Base-by-base conservation (phyloP, 495 filamentous ascomycete genomes). In the Neurospora sp. region DNA sequence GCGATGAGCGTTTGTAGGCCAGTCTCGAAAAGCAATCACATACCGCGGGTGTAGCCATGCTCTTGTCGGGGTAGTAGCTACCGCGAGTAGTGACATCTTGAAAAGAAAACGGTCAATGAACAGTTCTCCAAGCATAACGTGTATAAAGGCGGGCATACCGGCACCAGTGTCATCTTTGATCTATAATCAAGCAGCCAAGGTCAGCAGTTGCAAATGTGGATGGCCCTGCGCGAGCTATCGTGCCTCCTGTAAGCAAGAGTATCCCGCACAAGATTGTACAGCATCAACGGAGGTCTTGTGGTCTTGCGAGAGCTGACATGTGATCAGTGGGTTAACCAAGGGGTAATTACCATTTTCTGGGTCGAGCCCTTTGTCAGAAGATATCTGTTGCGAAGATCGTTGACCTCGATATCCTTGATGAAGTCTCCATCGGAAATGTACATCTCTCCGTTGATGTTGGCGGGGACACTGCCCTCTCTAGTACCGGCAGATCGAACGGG, bases 161-260 rank as follows among this genome's bases (percentile, higher is more conserved):
- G 96, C 95, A 90, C 96, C 96, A 91, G 96, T 98, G 80, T 98
- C 92, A 86, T 98, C 94, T 92, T 97, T 97, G 77, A 99, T 99
- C 96, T 99, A 97, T 81, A 93, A 92, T 92, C 48, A 96, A 88
- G 92, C 88, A 91, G 84, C 82, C 82, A 88, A 91, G 89, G 96
- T 99, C 91, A 99, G 96, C 94, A 96, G 91, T 92, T 93, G 93
- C 90, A 92, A 94, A 89, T 88, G 90, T 93, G 91, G 90, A 85
- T 82, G 85, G 80, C 86, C 82, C 82, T 86, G 85, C 82, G 81
- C 81, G 87, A 91, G 90, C 91, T 93, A 90, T 86, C 86, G 83
- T 85, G 87, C 86, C 88, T 87, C 85, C 83, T 86, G 93, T 97
- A 93, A 97, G 94, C 93, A 91, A 91, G 85, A 88, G 84, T 86